Evolutionary conservation across 1,139 yeast species (phyloP).

Genomic region (Geotrichum cucujoidarum): DNA sequence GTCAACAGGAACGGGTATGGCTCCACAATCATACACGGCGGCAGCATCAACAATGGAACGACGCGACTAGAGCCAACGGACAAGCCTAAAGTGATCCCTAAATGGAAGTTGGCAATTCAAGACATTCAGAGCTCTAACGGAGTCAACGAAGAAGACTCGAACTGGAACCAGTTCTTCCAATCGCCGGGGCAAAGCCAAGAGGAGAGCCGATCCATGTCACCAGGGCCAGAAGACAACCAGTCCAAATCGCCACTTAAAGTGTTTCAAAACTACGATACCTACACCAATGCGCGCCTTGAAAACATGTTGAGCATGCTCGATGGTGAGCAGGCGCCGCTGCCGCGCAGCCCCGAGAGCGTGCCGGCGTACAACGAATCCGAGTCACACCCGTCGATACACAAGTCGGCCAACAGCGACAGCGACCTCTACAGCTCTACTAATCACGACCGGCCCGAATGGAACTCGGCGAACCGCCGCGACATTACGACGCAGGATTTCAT

Average conservation of each 20-base stretch:
- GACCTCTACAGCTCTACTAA: background rate
- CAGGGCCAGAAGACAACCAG: background rate
- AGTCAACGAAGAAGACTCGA: background rate
- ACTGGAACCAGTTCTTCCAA: conserved; percentile 8
- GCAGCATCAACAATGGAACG: conserved; percentile 3
- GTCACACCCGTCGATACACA: conserved; percentile 3
- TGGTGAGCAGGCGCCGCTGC: background rate
- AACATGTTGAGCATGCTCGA: conserved; percentile 12
- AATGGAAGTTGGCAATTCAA: conserved; percentile 13
- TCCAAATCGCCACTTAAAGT: conserved; percentile 16
- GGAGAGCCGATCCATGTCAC: too few species aligned
- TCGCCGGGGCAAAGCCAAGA: too few species aligned
- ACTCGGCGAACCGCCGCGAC: conserved; percentile 16
- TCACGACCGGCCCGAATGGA: conserved; percentile 6
- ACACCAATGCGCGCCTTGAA: conserved; percentile 14
- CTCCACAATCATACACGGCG: conserved; percentile 2
- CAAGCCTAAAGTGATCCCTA: conserved; percentile 2
- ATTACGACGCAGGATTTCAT: conserved; percentile 20
- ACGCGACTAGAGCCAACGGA: conserved; percentile 1
- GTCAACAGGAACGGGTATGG: conserved; percentile 1
- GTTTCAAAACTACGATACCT: conserved; percentile 17
- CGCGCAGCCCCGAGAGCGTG: conserved; percentile 1
- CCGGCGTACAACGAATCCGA: conserved; percentile 2
- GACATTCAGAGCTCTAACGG: background rate
- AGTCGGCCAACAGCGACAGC: conserved; percentile 2